Conservation (phyloP, 2,329 filamentous ascomycete species). For the Macrophomina pseudophaseolina region DNA sequence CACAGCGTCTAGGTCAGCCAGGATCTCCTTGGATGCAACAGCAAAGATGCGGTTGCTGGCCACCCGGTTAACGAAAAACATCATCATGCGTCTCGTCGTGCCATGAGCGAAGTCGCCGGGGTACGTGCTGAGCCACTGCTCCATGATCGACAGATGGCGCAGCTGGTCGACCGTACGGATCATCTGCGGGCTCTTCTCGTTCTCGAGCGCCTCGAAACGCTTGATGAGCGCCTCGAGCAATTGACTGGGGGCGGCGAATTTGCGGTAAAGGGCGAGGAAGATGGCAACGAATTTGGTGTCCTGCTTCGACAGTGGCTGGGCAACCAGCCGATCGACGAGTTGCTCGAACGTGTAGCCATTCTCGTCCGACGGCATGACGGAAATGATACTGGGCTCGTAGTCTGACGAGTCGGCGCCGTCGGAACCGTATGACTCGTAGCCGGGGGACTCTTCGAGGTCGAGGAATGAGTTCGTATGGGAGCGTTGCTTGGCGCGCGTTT, state of each 20-base stretch:
- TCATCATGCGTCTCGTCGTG: slow-evolving; percentile 71
- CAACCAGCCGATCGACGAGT: slow-evolving; percentile 81
- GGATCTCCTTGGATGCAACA: slow-evolving; percentile 84
- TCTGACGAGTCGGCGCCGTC: slow-evolving; percentile 72
- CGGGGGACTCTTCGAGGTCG: slow-evolving; percentile 73
- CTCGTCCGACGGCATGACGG: slow-evolving; percentile 59
- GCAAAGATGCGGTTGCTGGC: slow-evolving; percentile 80
- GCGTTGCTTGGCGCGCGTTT: slow-evolving; percentile 34
- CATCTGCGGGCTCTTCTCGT: slow-evolving; percentile 71
- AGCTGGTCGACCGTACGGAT: slow-evolving; percentile 81
- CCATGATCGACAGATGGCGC: slow-evolving; percentile 80
- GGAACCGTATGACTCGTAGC: slow-evolving; percentile 68
- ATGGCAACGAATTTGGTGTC: slow-evolving; percentile 87
- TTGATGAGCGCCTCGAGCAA: slow-evolving; percentile 79
- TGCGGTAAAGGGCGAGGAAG: slow-evolving; percentile 91
- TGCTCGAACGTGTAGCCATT: slow-evolving; percentile 60
- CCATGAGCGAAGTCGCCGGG: slow-evolving; percentile 90
- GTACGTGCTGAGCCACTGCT: slow-evolving; percentile 88
- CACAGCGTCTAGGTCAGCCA: slow-evolving; percentile 74
- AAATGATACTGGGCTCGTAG: slow-evolving; percentile 52
- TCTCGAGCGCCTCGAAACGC: slow-evolving; percentile 72
- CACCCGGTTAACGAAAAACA: slow-evolving; percentile 77
- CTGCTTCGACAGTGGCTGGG: slow-evolving; percentile 80
- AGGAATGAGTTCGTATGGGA: slow-evolving; percentile 59
- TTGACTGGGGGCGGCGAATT: slow-evolving; percentile 82